Conservation (phyloP, 768 basidiomycete genomes). For the Dioszegia hungarica region DNA sequence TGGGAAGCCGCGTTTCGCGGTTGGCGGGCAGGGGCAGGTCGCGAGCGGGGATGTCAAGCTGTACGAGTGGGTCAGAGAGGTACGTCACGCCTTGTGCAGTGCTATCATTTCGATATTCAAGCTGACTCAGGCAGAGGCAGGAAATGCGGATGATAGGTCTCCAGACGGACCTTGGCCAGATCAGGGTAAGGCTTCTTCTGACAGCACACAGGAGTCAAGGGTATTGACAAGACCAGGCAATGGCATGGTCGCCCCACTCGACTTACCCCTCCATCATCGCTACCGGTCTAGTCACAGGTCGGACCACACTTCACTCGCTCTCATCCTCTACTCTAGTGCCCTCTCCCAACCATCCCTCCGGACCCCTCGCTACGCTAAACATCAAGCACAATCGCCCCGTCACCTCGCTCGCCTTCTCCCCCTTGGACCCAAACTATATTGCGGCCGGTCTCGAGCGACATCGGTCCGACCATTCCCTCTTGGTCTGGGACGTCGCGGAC, state of each 20-base stretch:
- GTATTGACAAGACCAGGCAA: constrained; percentile 11
- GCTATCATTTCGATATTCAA: background rate
- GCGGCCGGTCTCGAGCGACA: constrained; percentile 39
- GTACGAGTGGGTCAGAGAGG: constrained; percentile 35
- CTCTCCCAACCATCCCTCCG: constrained; percentile 7
- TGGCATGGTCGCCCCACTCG: constrained; percentile 37
- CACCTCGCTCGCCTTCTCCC: constrained; percentile 34
- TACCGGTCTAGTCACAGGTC: constrained; percentile 33
- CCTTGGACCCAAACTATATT: constrained; percentile 30
- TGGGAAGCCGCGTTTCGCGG: constrained; percentile 28
- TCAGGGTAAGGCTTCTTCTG: constrained; percentile 22
- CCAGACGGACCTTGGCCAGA: constrained; percentile 40
- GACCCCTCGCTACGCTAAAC: constrained; percentile 8
- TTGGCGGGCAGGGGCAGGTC: constrained; percentile 30
- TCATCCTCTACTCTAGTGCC: constrained; percentile 31
- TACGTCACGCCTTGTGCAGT: background rate
- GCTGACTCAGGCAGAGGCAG: constrained; percentile 9
- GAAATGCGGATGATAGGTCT: constrained; percentile 37
- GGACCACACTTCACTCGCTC: constrained; percentile 30
- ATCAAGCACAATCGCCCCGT: constrained; percentile 33
- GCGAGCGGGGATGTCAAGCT: constrained; percentile 41
- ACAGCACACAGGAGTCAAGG: background rate
- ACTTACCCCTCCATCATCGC: constrained; percentile 31
- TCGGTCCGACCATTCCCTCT: constrained; percentile 38
- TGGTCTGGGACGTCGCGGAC: constrained; percentile 38